Conservation (phyloP, 1,284 basidiomycete genomes). For the Ustilago nuda region DNA sequence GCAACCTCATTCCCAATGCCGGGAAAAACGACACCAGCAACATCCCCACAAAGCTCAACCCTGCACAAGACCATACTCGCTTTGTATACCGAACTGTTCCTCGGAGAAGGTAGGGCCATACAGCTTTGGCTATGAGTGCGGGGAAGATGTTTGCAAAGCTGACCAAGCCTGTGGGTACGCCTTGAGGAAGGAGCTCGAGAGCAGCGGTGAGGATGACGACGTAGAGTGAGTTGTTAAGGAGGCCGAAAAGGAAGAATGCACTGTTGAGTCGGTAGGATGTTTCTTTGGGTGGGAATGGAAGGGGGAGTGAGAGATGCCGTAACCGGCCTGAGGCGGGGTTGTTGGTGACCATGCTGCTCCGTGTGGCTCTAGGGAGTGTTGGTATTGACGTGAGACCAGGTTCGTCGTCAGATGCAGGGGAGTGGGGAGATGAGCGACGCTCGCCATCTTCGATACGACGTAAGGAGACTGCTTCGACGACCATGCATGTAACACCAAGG, state of each 20-base stretch:
- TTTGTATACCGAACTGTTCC: conserved; percentile 58
- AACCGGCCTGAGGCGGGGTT: background rate
- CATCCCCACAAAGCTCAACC: conserved; percentile 64
- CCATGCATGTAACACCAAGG: conserved; percentile 28
- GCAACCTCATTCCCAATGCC: conserved; percentile 77
- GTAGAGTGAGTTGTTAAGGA: conserved; percentile 74
- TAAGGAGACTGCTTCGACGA: conserved; percentile 20
- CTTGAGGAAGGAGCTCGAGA: conserved; percentile 85
- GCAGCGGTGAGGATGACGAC: conserved; percentile 97
- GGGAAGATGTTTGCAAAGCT: conserved; percentile 75
- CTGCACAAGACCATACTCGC: conserved; percentile 70
- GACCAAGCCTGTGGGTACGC: conserved; percentile 78
- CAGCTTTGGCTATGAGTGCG: conserved; percentile 78
- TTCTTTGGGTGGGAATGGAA: background rate
- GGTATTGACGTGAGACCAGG: background rate
- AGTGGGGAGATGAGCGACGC: background rate
- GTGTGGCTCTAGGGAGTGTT: background rate
- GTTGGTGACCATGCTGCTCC: background rate
- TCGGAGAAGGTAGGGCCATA: conserved; percentile 81
- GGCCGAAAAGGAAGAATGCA: conserved; percentile 68
- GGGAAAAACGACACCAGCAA: conserved; percentile 81
- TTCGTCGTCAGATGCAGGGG: background rate
- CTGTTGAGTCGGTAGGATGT: conserved; percentile 40
- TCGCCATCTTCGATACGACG: conserved; percentile 21
- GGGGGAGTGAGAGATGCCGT: background rate